Evolutionary conservation across 129 eudicot species (phyloP), one percentile per base, ranked within the genome.

Genomic region (Tanacetum coccineum): DNA sequence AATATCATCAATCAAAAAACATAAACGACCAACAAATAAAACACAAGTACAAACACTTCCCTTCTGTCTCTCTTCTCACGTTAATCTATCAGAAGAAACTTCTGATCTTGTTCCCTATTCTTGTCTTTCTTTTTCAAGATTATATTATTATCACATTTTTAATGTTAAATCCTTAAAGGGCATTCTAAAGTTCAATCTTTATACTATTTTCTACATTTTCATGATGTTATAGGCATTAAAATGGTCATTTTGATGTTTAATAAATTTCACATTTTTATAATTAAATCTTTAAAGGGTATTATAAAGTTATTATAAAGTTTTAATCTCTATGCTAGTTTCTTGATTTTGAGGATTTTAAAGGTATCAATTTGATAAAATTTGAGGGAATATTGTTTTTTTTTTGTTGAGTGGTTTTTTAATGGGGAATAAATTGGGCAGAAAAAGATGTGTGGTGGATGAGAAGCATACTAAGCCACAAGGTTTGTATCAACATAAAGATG

Each of bases 391-490:
- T 30, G 39, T n/a, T n/a, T 18, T 30, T 62, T 15, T 45, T 39
- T 47, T 53, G 18, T 17, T 51, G 11, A 62, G 17, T 20, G 53
- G 70, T 13, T 15, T 48, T 36, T 4, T 6, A 42, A 87, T 87
- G 95, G 95, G 95, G 70, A 87, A 87, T 81, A 87, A 83, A 59
- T 72, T 87, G 78, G 90, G 89, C 70, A 66, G 78, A 78, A 80
- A 79, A 62, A 62, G 84, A 66, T 86, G 83, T 69, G 72, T 78
- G 80, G 95, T 83, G 80, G 95, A 87, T 30, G 95, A 87, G 61
- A 84, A 84, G 87, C 84, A 78, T 73, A 87, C 90, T 6, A 84
- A 66, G 78, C 91, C 91, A 55, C 95, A 87, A 66, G 95, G 95
- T 53, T 70, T 87, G 79, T 87, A 87, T 72, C 84, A 82, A 39